Evolutionary conservation across 2,329 filamentous ascomycete genomes (phyloP).

Genomic region (Aspergillus tanneri): DNA sequence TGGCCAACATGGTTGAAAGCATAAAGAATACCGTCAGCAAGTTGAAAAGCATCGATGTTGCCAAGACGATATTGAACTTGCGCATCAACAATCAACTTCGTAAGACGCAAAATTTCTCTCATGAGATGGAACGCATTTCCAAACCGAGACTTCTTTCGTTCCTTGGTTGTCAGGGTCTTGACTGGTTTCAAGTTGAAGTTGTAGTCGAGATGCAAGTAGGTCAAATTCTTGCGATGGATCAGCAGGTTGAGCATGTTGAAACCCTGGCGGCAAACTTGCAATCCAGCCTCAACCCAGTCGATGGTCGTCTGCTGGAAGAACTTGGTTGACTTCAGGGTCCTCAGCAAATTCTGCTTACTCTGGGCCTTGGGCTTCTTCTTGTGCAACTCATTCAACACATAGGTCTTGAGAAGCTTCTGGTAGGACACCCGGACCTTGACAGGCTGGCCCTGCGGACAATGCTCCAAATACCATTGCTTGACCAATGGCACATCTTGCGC

Average conservation of each 20-base stretch:
- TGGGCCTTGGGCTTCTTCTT: constrained; percentile 94
- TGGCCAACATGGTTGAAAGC: constrained; percentile 99
- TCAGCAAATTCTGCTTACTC: constrained; percentile 88
- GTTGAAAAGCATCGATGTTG: constrained; percentile 98
- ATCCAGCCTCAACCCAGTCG: constrained; percentile 97
- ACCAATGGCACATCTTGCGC: constrained; percentile 95
- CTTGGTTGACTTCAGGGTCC: constrained; percentile 90
- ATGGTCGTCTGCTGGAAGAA: constrained; percentile 99
- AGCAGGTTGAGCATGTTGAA: constrained; percentile 99
- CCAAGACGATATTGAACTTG: constrained; percentile 97
- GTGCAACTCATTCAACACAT: constrained; percentile 92
- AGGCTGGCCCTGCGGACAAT: constrained; percentile 84
- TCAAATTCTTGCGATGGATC: constrained; percentile 97
- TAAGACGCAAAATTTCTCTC: constrained; percentile 93
- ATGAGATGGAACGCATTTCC: constrained; percentile 99
- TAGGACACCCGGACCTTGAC: constrained; percentile 98
- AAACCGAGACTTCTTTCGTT: constrained; percentile 98
- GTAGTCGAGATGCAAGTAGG: constrained; percentile 96
- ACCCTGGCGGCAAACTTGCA: constrained; percentile 95
- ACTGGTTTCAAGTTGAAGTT: constrained; percentile 99
- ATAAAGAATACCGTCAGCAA: constrained; percentile 97
- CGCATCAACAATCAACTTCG: constrained; percentile 96
- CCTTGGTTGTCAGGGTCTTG: constrained; percentile 97
- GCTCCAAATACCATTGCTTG: constrained; percentile 98
- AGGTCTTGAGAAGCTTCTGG: constrained; percentile 95